These are phyloP conservation scores for Botryotinia calthae DNA, from an alignment of 2,329 filamentous ascomycete genomes.

Conservation along the genomic window DNA sequence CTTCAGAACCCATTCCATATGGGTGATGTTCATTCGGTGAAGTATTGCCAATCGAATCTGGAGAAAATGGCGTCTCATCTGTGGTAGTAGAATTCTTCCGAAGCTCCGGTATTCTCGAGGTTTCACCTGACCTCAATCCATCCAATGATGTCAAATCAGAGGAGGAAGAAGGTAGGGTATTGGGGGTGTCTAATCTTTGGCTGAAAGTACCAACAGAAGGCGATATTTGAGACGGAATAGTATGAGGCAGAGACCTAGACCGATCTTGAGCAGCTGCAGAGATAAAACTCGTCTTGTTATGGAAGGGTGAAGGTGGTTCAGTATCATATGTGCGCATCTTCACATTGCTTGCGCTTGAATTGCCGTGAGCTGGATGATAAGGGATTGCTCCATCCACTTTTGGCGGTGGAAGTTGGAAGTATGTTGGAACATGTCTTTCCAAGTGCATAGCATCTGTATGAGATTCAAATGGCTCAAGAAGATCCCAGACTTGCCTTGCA, in stretches of 20 bases:
- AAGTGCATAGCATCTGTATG: conserved; percentile 42
- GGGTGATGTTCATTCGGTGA: conserved; percentile 19
- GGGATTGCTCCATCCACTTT: conserved; percentile 33
- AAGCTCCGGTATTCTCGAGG: conserved; percentile 5
- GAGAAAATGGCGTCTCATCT: conserved; percentile 25
- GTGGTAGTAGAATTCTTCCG: conserved; percentile 13
- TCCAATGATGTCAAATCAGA: conserved; percentile 27
- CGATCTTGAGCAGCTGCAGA: conserved; percentile 20
- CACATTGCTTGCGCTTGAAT: conserved; percentile 16
- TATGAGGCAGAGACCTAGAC: conserved; percentile 25
- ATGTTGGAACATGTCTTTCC: conserved; percentile 41
- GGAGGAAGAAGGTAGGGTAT: conserved; percentile 25
- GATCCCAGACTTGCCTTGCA: conserved; percentile 41
- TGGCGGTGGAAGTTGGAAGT: conserved; percentile 40
- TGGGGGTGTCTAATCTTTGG: conserved; percentile 24
- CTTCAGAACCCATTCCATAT: conserved; percentile 17
- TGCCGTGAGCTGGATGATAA: conserved; percentile 26
- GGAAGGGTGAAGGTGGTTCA: conserved; percentile 23
- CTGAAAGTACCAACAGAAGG: conserved; percentile 20
- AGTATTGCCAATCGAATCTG: conserved; percentile 17
- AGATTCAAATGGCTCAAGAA: conserved; percentile 40
- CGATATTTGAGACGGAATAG: conserved; percentile 29
- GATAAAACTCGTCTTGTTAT: conserved; percentile 22
- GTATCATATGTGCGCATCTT: conserved; percentile 21
- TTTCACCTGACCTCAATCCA: conserved; percentile 22